These are phyloP conservation scores for Sherardia arvensis DNA, from an alignment of 257 asterid genomes.

Conservation along the genomic window DNA sequence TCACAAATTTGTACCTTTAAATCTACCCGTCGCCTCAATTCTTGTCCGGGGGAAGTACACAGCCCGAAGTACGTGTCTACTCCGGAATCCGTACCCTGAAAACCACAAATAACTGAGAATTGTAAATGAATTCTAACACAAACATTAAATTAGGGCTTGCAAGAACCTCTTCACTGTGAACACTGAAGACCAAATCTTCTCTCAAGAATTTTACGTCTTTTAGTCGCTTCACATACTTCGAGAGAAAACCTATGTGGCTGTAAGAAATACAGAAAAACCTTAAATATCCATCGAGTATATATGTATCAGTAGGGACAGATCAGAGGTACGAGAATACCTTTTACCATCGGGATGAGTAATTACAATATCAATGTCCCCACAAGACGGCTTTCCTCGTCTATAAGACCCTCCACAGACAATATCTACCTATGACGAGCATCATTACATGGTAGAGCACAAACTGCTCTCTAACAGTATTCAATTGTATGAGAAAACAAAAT, in stretches of 20 bases:
- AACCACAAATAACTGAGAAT: conserved; percentile 3
- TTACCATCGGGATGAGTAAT: conserved; percentile 85
- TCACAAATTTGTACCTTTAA: conserved; percentile 47
- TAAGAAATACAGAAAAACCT: too few relatives aligned
- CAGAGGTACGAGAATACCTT: conserved; percentile 31
- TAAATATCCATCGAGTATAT: background rate
- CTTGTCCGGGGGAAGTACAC: conserved; percentile 79
- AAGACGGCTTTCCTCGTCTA: conserved; percentile 87
- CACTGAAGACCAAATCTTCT: conserved; percentile 70
- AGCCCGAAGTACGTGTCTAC: conserved; percentile 96
- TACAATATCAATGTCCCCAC: conserved; percentile 93
- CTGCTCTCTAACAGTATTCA: background rate
- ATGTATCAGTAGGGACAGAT: background rate
- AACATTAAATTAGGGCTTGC: background rate
- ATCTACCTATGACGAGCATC: conserved; percentile 29
- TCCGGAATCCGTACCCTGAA: conserved; percentile 78
- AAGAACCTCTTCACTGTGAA: conserved; percentile 89
- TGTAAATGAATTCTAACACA: conserved; percentile 4
- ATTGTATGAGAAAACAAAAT: conserved; percentile 11
- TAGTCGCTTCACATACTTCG: conserved; percentile 54
- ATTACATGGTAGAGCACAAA: background rate
- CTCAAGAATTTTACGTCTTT: conserved; percentile 71
- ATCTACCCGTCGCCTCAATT: conserved; percentile 85
- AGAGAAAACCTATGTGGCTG: conserved; percentile 87
- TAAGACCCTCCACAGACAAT: conserved; percentile 93